phyloP scores from a whole-genome alignment of 192 early-diverging fungal species.

The Entophlyctis luteolus region DNA sequence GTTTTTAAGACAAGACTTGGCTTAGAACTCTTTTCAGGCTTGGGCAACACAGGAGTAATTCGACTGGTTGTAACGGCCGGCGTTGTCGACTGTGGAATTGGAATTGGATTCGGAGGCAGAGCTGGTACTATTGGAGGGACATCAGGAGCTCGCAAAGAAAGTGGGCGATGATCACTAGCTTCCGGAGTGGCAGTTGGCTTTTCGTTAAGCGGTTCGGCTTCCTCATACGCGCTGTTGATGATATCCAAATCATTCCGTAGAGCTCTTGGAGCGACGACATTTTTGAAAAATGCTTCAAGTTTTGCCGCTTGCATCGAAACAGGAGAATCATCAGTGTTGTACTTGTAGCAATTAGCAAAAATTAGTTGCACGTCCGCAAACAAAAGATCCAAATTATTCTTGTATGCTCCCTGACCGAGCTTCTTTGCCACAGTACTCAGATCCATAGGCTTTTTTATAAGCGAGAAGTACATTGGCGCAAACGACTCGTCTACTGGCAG shows the following conservation, averaged over 20 bases:
- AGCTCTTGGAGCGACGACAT: slow-evolving; percentile 15
- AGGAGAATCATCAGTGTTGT: slow-evolving; percentile 58
- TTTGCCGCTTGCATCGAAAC: slow-evolving; percentile 26
- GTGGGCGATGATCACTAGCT: too few species aligned
- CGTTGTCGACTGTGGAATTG: too few species aligned
- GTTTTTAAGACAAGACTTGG: too few species aligned
- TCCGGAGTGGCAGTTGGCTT: too few species aligned
- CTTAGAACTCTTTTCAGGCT: too few species aligned
- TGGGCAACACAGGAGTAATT: too few species aligned
- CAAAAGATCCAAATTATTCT: slow-evolving; percentile 44
- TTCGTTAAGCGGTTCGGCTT: background rate
- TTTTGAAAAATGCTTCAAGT: slow-evolving; percentile 33
- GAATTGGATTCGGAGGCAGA: too few species aligned
- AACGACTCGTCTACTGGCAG: slow-evolving; percentile 35
- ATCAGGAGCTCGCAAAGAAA: too few species aligned
- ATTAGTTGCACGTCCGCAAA: slow-evolving; percentile 60
- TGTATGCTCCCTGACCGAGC: slow-evolving; percentile 48
- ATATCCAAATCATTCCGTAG: slow-evolving; percentile 2
- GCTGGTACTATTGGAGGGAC: too few species aligned
- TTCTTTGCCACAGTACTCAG: slow-evolving; percentile 63
- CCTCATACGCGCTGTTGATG: slow-evolving; percentile 11
- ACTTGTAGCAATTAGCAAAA: slow-evolving; percentile 69
- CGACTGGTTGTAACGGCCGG: too few species aligned
- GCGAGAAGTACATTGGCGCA: slow-evolving; percentile 30
- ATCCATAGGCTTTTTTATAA: slow-evolving; percentile 71